A percentile compares a stretch with the other conserved stretches of the same genome.
phyloP scores from a whole-genome alignment of 2,329 filamentous ascomycete species.

The Cryphonectria japonica region DNA sequence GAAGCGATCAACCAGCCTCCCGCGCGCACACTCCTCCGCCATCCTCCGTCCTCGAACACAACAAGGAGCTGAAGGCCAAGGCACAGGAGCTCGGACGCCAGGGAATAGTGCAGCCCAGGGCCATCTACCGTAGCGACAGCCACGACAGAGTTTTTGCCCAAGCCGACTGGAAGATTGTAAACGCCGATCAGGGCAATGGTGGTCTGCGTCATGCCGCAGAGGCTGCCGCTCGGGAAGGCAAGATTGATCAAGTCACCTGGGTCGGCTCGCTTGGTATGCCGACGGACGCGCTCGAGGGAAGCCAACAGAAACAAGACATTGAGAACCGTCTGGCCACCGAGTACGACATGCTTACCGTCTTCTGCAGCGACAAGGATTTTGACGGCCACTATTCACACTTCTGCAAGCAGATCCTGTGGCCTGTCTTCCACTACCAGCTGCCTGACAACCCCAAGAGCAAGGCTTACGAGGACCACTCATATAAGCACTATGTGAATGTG shows the following conservation, averaged over 20 bases:
- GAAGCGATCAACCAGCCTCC: conserved; percentile 78
- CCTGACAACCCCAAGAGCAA: conserved; percentile 98
- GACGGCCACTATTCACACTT: conserved; percentile 95
- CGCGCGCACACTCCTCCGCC: conserved; percentile 70
- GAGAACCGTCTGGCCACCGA: conserved; percentile 80
- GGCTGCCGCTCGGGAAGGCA: conserved; percentile 71
- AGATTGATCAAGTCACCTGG: conserved; percentile 78
- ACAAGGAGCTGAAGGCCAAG: conserved; percentile 56
- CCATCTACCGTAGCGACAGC: conserved; percentile 60
- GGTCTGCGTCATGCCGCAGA: conserved; percentile 87
- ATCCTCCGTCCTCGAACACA: conserved; percentile 75
- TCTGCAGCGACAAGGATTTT: conserved; percentile 87
- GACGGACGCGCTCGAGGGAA: conserved; percentile 78
- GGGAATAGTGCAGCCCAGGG: conserved; percentile 60
- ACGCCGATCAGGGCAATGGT: conserved; percentile 89
- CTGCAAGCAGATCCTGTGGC: conserved; percentile 97
- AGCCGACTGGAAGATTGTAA: conserved; percentile 82
- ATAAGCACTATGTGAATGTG: conserved; percentile 90
- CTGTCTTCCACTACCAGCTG: conserved; percentile 97
- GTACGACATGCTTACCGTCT: conserved; percentile 81
- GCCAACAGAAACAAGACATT: conserved; percentile 79
- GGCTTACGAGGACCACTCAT: conserved; percentile 95
- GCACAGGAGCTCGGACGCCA: conserved; percentile 60
- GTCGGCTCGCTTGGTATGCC: conserved; percentile 94
- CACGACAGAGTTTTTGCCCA: conserved; percentile 73